Evolutionary conservation across 768 basidiomycete genomes (phyloP), one percentile per base, ranked within the genome.

Genomic region (Crassisporium funariophilum): DNA sequence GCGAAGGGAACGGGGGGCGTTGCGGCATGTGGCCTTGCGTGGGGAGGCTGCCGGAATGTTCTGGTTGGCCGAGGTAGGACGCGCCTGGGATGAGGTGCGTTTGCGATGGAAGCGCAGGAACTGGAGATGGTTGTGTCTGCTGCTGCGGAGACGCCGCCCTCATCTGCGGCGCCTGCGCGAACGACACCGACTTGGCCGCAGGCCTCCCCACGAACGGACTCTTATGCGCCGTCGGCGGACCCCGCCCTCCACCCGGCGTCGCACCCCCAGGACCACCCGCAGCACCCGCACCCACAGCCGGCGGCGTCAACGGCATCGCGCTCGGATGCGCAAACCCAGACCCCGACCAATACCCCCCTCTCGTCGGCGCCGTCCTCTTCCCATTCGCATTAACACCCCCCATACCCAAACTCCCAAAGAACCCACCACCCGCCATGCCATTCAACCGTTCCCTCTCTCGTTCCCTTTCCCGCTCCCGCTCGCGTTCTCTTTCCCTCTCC

Each of bases 141-240:
- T 44, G 42, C 13, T 44, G 43, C 25, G 34, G 21, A 56, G 49
- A 38, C 41, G 52, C 29, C 41, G 46, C 34, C 41, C 48, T 29
- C 54, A 46, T 49, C 13, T 55, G 35, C 12, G 63, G 62, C 5
- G 60, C 54, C 16, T 71, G 71, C 6, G 70, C 67, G 50, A 77
- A 77, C 35, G 76, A 79, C 4, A 79, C 73, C 3, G 74, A 76
- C 60, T 77, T 77, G 4, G 77, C 77, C 4, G 76, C 67, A 5
- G 74, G 74, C n/a, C 76, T 61, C 5, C 72, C 71, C 46, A 53
- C 61, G 22, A 57, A 56, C 23, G 52, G 34, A n/a, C 22, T 31
- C 19, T 33, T 22, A 51, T 56, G 50, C 8, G 51, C 23, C 37
- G 57, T 25, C 20, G 57, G 21, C 13, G 55, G 24, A 2, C 47